phyloP scores from a whole-genome alignment of 2,329 filamentous ascomycete species.

The Cercospora nicotianae region DNA sequence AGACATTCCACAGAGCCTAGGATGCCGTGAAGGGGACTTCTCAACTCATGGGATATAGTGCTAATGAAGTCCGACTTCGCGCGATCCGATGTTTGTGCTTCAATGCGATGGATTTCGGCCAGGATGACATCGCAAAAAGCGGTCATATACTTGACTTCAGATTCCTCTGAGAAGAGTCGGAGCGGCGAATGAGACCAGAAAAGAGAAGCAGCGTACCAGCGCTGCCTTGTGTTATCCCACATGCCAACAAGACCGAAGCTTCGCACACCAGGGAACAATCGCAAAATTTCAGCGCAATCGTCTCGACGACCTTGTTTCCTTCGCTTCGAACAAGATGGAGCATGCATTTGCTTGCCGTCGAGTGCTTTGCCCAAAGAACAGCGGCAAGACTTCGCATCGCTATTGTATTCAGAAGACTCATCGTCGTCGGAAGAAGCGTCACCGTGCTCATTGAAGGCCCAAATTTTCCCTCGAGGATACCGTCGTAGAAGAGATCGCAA shows the following conservation, averaged over 20 bases:
- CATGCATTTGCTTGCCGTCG: constrained; percentile 16
- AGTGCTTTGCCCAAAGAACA: not conserved
- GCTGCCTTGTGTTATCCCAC: constrained; percentile 49
- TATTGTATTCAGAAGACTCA: constrained; percentile 29
- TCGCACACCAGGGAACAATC: constrained; percentile 47
- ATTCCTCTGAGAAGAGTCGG: constrained; percentile 44
- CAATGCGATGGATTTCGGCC: constrained; percentile 44
- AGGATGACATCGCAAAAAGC: constrained; percentile 48
- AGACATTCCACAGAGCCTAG: constrained; percentile 54
- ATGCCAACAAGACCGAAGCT: constrained; percentile 54
- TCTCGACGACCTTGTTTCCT: constrained; percentile 33
- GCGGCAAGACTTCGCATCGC: constrained; percentile 20
- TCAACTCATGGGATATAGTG: constrained; percentile 55
- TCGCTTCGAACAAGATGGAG: constrained; percentile 21
- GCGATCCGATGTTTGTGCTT: constrained; percentile 45
- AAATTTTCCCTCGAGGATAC: constrained; percentile 41
- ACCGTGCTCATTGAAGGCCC: constrained; percentile 36
- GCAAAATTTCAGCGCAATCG: constrained; percentile 33
- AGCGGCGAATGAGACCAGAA: constrained; percentile 50
- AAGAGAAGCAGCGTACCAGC: constrained; percentile 39
- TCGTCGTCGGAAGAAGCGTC: constrained; percentile 33
- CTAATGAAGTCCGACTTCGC: constrained; percentile 56
- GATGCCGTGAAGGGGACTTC: constrained; percentile 51
- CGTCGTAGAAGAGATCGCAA: constrained; percentile 32
- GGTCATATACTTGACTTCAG: constrained; percentile 42